A percentile compares a stretch with the other conserved stretches of the same genome.
These are phyloP conservation scores for Akanthomyces dipterigenus DNA, from an alignment of 2,329 filamentous ascomycete genomes.

Conservation along the genomic window DNA sequence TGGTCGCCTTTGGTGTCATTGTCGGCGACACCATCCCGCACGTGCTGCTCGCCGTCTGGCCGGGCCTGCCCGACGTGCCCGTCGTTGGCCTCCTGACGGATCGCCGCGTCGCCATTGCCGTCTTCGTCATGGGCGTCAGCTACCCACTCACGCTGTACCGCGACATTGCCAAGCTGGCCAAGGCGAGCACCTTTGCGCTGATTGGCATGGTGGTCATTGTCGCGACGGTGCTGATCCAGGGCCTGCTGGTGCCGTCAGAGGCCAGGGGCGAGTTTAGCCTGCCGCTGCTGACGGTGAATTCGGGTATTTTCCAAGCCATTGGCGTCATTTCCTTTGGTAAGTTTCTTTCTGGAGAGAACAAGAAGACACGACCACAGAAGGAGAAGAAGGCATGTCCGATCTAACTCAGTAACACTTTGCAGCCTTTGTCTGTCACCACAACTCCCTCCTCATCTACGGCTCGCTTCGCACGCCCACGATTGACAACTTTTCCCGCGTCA, in stretches of 20 bases:
- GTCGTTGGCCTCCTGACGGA: conserved; percentile 79
- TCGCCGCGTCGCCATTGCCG: conserved; percentile 74
- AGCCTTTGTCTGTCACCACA: conserved; percentile 76
- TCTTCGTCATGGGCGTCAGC: conserved; percentile 79
- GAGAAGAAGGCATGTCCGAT: neutral
- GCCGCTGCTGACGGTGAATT: conserved; percentile 70
- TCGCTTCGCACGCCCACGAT: conserved; percentile 90
- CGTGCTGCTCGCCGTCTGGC: conserved; percentile 77
- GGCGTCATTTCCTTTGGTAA: conserved; percentile 95
- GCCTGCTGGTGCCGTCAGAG: conserved; percentile 64
- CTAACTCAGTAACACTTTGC: neutral
- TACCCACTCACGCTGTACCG: conserved; percentile 90
- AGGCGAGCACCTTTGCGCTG: conserved; percentile 88
- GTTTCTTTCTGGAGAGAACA: conserved; percentile 18
- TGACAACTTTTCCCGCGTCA: conserved; percentile 88
- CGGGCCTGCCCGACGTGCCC: conserved; percentile 61
- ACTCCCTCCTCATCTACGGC: conserved; percentile 94
- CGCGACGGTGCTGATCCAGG: conserved; percentile 79
- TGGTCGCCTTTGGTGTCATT: conserved; percentile 97
- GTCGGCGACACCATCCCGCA: conserved; percentile 94
- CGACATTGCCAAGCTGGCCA: conserved; percentile 96
- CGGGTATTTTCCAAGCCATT: conserved; percentile 89
- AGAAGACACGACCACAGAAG: neutral
- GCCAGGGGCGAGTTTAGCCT: conserved; percentile 64
- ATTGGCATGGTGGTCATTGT: conserved; percentile 92